Evolutionary conservation across 2,329 filamentous ascomycete species (phyloP).

Genomic region (Aureobasidium mangrovei): DNA sequence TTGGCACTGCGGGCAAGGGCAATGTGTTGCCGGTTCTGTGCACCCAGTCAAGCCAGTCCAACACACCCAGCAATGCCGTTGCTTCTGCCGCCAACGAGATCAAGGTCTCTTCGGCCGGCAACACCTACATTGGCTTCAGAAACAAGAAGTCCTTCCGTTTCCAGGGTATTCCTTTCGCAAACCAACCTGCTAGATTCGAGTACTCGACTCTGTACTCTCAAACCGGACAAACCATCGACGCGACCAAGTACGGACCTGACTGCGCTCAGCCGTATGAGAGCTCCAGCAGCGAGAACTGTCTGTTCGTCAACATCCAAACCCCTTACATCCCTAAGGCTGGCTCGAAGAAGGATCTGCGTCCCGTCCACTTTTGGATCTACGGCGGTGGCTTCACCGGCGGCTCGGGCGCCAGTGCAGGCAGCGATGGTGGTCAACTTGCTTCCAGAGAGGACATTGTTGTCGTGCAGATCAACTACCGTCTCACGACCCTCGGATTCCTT

Average conservation of each 20-base stretch:
- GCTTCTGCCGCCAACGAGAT: conserved; percentile 33
- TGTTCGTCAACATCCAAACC: conserved; percentile 43
- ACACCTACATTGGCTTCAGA: conserved; percentile 42
- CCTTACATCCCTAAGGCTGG: conserved; percentile 35
- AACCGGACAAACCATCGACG: conserved; percentile 38
- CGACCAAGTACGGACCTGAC: conserved; percentile 37
- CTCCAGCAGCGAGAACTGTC: conserved; percentile 36
- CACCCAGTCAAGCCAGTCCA: conserved; percentile 37
- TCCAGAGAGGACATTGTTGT: conserved; percentile 52
- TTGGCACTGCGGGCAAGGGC: conserved; percentile 10
- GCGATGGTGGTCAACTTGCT: conserved; percentile 48
- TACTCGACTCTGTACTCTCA: conserved; percentile 41
- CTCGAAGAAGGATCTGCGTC: conserved; percentile 33
- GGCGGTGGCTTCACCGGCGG: conserved; percentile 51
- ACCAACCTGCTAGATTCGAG: conserved; percentile 33
- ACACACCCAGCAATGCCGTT: conserved; percentile 26
- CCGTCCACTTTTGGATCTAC: conserved; percentile 45
- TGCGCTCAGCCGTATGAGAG: conserved; percentile 32
- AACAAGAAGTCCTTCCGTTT: conserved; percentile 47
- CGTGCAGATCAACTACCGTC: conserved; percentile 52
- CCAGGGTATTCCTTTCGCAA: conserved; percentile 39
- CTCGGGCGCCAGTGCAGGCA: conserved; percentile 27
- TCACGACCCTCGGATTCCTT: conserved; percentile 50
- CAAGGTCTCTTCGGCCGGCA: conserved; percentile 33
- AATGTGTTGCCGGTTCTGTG: conserved; percentile 42